Base-by-base conservation (phyloP, 1,284 basidiomycete species). In the Trichosporon sp. region DNA sequence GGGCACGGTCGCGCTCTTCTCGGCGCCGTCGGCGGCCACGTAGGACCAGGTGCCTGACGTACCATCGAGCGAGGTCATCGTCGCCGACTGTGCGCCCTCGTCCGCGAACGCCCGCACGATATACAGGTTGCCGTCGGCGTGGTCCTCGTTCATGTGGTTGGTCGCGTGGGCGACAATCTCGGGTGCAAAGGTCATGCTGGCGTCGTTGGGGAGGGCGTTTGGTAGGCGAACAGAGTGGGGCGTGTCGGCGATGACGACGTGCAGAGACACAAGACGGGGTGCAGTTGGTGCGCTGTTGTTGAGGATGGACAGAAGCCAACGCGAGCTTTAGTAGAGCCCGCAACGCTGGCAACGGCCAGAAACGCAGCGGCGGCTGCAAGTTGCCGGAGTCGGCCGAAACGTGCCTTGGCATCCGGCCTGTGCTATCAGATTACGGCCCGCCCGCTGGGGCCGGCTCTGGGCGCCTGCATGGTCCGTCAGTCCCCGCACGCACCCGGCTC, bases 61-160 rank as follows among this genome's bases (percentile, higher is more conserved):
- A 21, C 23, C 31, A 23, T 65, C 64, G 21, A 65, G 64, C 13
- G 47, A 38, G 5, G 47, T 51, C 64, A 65, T 65, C n/a, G 31
- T 34, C 4, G 64, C 64, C 29, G 44, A n/a, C 13, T 47, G 38
- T 13, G 64, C 64, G 6, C 12, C 51, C 2, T 15, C 23, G 47
- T 65, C 64, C n/a, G 25, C 21, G 64, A 65, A 65, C 31, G 64
- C 64, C n/a, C 51, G 47, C 51, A 58, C 64, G 64, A 65, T 65
- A 51, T 65, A 65, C 21, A 65, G 64, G 51, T 65, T 65, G 31
- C 64, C 64, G 51, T 65, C 64, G 47, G 64, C 47, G 64, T 65
- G 64, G 64, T 65, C 64, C 51, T 65, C 31, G 51, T 65, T 65
- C 64, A 65, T 65, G 64, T 65, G 64, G 51, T 9, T 27, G 32